These are phyloP conservation scores for Gracilariopsis chorda DNA, from an alignment of 23 red algal species.

Conservation along the genomic window DNA sequence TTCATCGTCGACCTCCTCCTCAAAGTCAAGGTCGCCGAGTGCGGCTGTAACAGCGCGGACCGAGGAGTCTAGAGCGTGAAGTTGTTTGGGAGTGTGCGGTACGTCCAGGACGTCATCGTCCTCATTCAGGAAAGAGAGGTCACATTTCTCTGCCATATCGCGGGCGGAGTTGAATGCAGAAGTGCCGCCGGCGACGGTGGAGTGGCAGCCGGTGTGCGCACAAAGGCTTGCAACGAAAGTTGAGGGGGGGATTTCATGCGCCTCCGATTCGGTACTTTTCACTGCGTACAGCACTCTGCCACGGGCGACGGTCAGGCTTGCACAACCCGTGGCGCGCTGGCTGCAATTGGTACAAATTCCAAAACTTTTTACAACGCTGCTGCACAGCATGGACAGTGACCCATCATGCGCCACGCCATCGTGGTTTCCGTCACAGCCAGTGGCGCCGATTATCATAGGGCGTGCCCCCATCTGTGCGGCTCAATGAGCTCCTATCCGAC, in stretches of 20 bases:
- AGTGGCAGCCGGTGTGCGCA: background rate
- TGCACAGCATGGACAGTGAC: no score
- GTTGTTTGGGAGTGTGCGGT: constrained; percentile 12
- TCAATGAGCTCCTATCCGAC: no score
- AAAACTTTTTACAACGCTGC: no score
- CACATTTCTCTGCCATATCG: constrained; percentile 61
- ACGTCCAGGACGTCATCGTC: constrained; percentile 65
- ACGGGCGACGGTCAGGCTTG: constrained; percentile 1
- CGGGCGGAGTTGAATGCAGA: background rate
- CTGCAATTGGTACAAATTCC: background rate
- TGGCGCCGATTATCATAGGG: no score
- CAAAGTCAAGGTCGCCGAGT: constrained; percentile 63
- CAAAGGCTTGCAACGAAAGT: no score
- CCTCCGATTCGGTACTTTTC: no score
- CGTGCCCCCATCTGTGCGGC: no score
- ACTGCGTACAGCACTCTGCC: background rate
- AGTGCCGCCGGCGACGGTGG: background rate
- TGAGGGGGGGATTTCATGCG: no score
- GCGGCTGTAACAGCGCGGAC: constrained; percentile 39
- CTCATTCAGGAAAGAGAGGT: constrained; percentile 87
- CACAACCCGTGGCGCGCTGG: background rate
- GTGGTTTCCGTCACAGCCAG: no score
- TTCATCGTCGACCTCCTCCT: constrained; percentile 81
- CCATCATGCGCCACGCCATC: no score
- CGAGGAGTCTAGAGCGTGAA: constrained; percentile 41